These are phyloP conservation scores for Stellera chamaejasme DNA, from an alignment of 345 rosid genomes.

Conservation along the genomic window DNA sequence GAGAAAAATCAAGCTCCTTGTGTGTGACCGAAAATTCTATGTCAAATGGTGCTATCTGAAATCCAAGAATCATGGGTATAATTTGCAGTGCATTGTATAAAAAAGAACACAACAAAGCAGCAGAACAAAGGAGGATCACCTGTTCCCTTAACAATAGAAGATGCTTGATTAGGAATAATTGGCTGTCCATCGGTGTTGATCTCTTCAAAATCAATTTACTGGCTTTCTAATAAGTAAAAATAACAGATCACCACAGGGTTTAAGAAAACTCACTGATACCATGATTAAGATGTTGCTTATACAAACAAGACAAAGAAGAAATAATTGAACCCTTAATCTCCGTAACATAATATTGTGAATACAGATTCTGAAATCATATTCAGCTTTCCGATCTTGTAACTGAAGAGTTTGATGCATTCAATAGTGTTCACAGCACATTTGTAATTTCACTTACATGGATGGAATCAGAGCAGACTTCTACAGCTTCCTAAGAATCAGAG, in stretches of 20 bases:
- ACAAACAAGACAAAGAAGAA: neutral
- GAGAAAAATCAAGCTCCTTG: slow-evolving; percentile 99
- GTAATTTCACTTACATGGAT: slow-evolving; percentile 64
- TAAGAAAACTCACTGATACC: neutral
- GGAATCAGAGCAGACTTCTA: slow-evolving; percentile 83
- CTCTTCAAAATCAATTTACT: slow-evolving; percentile 78
- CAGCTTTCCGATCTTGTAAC: neutral
- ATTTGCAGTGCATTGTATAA: slow-evolving; percentile 5
- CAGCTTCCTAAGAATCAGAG: slow-evolving; percentile 70
- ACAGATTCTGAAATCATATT: neutral
- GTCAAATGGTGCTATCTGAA: slow-evolving; percentile 94
- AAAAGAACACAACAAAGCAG: slow-evolving; percentile 11
- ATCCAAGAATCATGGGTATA: slow-evolving; percentile 12
- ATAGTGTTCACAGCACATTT: neutral
- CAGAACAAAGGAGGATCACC: slow-evolving; percentile 32
- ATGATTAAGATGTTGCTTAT: neutral
- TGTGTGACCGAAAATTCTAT: slow-evolving; percentile 90
- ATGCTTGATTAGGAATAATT: slow-evolving; percentile 91
- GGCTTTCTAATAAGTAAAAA: slow-evolving; percentile 56
- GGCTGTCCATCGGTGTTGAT: slow-evolving; percentile 83
- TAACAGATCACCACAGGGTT: slow-evolving; percentile 6
- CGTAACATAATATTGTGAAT: slow-evolving; percentile 4
- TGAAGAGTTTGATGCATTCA: neutral
- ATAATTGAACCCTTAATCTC: neutral
- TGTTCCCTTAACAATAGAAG: slow-evolving; percentile 92